Conservation (phyloP, 2,329 filamentous ascomycete species). For the Cercospora citrullina region DNA sequence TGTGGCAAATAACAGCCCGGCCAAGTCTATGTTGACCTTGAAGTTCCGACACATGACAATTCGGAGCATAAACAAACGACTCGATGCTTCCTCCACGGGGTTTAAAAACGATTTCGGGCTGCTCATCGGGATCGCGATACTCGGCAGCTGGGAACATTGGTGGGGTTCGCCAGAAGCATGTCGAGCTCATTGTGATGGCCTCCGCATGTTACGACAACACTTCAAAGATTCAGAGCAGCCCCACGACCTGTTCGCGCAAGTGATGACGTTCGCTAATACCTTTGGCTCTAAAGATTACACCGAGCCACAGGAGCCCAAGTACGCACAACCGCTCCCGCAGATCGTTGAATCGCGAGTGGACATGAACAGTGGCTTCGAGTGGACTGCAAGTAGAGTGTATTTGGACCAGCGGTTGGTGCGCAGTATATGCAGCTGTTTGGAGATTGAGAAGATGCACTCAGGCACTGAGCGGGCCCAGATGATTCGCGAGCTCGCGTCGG, state of each 20-base stretch:
- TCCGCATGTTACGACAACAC: constrained; percentile 15
- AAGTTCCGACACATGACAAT: constrained; percentile 24
- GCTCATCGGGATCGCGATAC: constrained; percentile 20
- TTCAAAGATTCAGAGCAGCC: constrained; percentile 14
- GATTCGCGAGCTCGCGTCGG: constrained; percentile 10
- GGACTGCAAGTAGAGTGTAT: constrained; percentile 10
- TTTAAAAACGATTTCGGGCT: constrained; percentile 21
- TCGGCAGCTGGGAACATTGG: constrained; percentile 23
- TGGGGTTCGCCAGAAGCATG: constrained; percentile 20
- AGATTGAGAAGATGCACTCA: constrained; percentile 9
- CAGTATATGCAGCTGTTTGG: constrained; percentile 9
- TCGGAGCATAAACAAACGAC: constrained; percentile 17
- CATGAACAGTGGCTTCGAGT: constrained; percentile 14
- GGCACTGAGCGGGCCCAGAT: constrained; percentile 4
- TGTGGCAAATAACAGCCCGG: constrained; percentile 3
- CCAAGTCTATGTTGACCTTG: constrained; percentile 11
- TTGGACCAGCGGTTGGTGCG: constrained; percentile 16
- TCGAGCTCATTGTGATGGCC: constrained; percentile 20
- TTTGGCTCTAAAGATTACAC: constrained; percentile 9
- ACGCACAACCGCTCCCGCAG: constrained; percentile 11
- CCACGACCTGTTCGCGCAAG: constrained; percentile 18
- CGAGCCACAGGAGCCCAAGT: not conserved
- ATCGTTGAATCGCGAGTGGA: constrained; percentile 13
- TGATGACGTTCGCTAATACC: constrained; percentile 20
- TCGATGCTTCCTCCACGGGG: constrained; percentile 10